Evolutionary conservation across 768 basidiomycete species (phyloP).

Genomic region (Auriculariales sp.): DNA sequence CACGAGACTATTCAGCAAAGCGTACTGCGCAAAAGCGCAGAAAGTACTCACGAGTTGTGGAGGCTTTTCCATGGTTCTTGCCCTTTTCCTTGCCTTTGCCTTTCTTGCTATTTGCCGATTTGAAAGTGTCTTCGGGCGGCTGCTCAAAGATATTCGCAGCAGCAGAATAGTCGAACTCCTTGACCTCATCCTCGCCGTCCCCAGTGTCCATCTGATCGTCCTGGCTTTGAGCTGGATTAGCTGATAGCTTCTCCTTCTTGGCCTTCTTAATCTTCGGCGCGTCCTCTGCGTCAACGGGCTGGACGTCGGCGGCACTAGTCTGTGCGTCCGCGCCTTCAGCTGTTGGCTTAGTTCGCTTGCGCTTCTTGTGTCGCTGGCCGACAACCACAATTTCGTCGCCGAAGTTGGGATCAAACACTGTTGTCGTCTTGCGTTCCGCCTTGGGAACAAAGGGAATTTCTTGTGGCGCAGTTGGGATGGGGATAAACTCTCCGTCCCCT

Average conservation of each 20-base stretch:
- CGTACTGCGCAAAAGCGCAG: not conserved
- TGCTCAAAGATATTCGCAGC: constrained; percentile 68
- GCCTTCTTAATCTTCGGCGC: constrained; percentile 11
- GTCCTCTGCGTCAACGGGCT: constrained; percentile 10
- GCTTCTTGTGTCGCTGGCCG: constrained; percentile 53
- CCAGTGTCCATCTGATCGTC: no score
- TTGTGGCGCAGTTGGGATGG: constrained; percentile 19
- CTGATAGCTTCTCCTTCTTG: constrained; percentile 12
- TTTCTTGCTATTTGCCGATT: constrained; percentile 24
- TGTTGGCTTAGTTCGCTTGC: constrained; percentile 33
- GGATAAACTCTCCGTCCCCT: not conserved
- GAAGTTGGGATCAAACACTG: constrained; percentile 15
- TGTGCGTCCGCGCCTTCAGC: no score
- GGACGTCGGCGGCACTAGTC: constrained; percentile 10
- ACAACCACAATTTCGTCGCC: constrained; percentile 63
- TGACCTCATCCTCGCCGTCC: constrained; percentile 20
- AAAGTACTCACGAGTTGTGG: not conserved
- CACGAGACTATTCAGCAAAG: constrained; percentile 2
- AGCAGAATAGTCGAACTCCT: constrained; percentile 54
- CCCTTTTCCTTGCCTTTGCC: constrained; percentile 30
- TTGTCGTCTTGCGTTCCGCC: constrained; percentile 29
- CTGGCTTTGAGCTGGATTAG: no score
- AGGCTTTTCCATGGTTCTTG: no score
- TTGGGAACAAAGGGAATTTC: constrained; percentile 73
- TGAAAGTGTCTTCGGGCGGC: constrained; percentile 25